These are phyloP conservation scores for Phytopythium chamaehyphon DNA, from an alignment of 352 stramenopile species.

Conservation along the genomic window DNA sequence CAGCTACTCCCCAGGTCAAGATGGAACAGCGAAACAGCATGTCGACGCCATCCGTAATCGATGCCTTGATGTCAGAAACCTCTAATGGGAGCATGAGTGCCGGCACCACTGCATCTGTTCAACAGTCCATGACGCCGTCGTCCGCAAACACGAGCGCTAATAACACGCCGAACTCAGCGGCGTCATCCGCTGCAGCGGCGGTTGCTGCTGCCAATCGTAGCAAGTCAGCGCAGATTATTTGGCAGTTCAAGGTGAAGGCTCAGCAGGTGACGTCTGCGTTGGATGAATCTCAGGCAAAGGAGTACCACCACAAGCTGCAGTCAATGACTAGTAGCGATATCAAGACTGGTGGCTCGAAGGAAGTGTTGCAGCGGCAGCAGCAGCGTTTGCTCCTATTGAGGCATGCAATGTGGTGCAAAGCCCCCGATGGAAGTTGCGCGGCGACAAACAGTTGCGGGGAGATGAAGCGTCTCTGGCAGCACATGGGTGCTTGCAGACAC, in stretches of 20 bases:
- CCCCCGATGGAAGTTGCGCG: conserved; percentile 90
- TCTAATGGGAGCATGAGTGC: neutral
- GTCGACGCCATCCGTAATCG: conserved; percentile 31
- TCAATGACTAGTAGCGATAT: conserved; percentile 77
- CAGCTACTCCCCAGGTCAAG: conserved; percentile 24
- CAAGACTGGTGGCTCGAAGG: conserved; percentile 78
- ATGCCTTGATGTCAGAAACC: conserved; percentile 42
- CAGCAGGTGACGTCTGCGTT: conserved; percentile 80
- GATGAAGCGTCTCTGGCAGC: conserved; percentile 98
- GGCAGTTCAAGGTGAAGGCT: conserved; percentile 72
- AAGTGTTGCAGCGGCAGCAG: conserved; percentile 97
- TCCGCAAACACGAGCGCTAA: neutral
- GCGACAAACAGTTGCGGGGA: conserved; percentile 95
- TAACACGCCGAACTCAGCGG: conserved; percentile 9
- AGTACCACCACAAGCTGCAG: conserved; percentile 84
- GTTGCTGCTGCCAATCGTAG: conserved; percentile 40
- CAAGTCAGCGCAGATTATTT: conserved; percentile 78
- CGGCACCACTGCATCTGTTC: neutral
- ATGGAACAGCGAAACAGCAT: conserved; percentile 22
- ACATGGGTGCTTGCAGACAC: conserved; percentile 98
- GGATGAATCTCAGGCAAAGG: conserved; percentile 69
- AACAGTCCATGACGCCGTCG: neutral
- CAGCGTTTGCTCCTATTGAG: conserved; percentile 95
- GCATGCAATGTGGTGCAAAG: conserved; percentile 98
- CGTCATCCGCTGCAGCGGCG: conserved; percentile 18